A percentile compares a stretch with the other conserved stretches of the same genome.
Evolutionary conservation across 805 yeast species (phyloP).

Genomic region (Komagataella kurtzmanii): DNA sequence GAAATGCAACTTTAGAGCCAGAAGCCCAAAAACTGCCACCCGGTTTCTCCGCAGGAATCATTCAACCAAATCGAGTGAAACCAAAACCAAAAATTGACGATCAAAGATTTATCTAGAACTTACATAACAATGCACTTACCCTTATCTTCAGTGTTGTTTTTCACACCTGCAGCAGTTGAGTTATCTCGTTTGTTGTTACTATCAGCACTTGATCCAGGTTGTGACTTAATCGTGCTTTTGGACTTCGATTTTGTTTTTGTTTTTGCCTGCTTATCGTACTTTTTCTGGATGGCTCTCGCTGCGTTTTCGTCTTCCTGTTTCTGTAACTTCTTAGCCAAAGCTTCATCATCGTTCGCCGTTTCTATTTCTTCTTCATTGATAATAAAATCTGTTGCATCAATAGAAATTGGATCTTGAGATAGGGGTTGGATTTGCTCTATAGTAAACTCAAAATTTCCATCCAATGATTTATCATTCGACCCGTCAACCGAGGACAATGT

Average conservation of each 20-base stretch:
- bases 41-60: not conserved
- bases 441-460: conserved; percentile 46
- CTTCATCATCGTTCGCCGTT: conserved; percentile 13
- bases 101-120: conserved; percentile 1
- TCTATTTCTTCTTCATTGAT: conserved; percentile 14
- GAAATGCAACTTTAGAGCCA: not conserved
- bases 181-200: not conserved
- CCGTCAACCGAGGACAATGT: conserved; percentile 58
- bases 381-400: conserved; percentile 7
- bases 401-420: not conserved
- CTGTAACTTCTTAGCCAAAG: conserved; percentile 17
- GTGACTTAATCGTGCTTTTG: conserved; percentile 5
- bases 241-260: conserved; percentile 19
- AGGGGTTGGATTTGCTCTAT: not conserved
- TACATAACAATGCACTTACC: not conserved
- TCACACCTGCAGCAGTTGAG: not conserved
- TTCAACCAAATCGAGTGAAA: not conserved
- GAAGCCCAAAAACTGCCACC: not conserved
- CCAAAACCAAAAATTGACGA: not conserved
- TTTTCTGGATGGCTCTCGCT: conserved; percentile 14
- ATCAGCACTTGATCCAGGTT: not conserved
- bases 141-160: not conserved
- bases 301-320: conserved; percentile 17
- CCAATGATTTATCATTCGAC: conserved; percentile 50
- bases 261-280: conserved; percentile 5